A percentile compares a stretch with the other conserved stretches of the same genome.
Conservation (phyloP, 129 eudicot genomes). For the Arctium lappa region DNA sequence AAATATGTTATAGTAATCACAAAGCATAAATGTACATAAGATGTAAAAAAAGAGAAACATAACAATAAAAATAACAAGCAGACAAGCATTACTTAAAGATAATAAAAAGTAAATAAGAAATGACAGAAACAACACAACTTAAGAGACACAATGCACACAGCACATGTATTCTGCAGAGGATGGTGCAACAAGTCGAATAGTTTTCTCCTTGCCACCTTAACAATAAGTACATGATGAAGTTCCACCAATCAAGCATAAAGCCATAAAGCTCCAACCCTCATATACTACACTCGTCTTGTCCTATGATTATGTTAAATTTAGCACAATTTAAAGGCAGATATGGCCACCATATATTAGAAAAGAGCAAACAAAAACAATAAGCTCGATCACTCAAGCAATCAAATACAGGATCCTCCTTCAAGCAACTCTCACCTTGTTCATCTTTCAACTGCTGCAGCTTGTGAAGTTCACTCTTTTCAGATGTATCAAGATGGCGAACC, state of each 20-base stretch:
- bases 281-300: not conserved
- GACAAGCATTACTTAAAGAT: not conserved
- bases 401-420: not conserved
- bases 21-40: not conserved
- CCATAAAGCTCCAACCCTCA: not conserved
- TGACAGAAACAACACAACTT: not conserved
- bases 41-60: not conserved
- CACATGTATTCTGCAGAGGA: not conserved
- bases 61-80: not conserved
- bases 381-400: not conserved
- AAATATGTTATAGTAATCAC: not conserved
- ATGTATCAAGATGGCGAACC: slow-evolving; percentile 96
- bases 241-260: not conserved
- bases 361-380: not conserved
- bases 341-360: not conserved
- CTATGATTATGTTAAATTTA: not conserved
- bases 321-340: not conserved
- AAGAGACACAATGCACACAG: not conserved
- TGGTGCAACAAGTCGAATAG: not conserved
- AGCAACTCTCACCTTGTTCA: slow-evolving; percentile 65
- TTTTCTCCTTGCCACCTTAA: not conserved
- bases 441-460: slow-evolving; percentile 92
- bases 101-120: too few species aligned
- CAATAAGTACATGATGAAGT: not conserved
- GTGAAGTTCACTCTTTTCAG: slow-evolving; percentile 97